A percentile compares a stretch with the other conserved stretches of the same genome.
Evolutionary conservation across 345 rosid species (phyloP).

Genomic region (Eutrema japonicum): DNA sequence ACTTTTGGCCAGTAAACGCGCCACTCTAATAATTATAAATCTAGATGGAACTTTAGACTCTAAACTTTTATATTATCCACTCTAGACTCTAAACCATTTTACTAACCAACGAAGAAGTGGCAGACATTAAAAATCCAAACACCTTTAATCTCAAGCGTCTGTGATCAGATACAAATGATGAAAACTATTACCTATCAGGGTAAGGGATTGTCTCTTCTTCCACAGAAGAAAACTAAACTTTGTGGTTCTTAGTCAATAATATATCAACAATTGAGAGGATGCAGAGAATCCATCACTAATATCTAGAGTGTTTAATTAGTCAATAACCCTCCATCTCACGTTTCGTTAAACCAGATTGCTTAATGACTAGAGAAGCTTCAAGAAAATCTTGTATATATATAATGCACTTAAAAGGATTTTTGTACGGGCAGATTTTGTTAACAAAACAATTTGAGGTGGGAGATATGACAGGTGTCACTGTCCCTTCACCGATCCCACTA

Average conservation of each 20-base stretch:
- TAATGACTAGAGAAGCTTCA: not conserved
- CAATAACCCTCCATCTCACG: constrained; percentile 36
- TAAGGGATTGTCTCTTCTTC: not conserved
- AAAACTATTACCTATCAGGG: not conserved
- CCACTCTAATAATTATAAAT: too few relatives aligned
- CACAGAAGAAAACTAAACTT: not conserved
- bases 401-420: not conserved
- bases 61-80: too few relatives aligned
- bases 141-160: too few relatives aligned
- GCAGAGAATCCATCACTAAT: constrained; percentile 1
- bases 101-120: too few relatives aligned
- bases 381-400: not conserved
- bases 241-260: not conserved
- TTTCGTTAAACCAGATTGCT: not conserved
- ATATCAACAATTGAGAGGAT: not conserved
- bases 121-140: too few relatives aligned
- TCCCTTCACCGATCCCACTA: constrained; percentile 19
- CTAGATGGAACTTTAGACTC: too few relatives aligned
- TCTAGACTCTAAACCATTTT: too few relatives aligned
- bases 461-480: constrained; percentile 13
- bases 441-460: not conserved
- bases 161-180: too few relatives aligned
- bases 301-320: not conserved
- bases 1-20: too few relatives aligned
- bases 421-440: not conserved